These are phyloP conservation scores for Aegilops speltoides DNA, from an alignment of 176 grass and related monocot species.

Conservation along the genomic window DNA sequence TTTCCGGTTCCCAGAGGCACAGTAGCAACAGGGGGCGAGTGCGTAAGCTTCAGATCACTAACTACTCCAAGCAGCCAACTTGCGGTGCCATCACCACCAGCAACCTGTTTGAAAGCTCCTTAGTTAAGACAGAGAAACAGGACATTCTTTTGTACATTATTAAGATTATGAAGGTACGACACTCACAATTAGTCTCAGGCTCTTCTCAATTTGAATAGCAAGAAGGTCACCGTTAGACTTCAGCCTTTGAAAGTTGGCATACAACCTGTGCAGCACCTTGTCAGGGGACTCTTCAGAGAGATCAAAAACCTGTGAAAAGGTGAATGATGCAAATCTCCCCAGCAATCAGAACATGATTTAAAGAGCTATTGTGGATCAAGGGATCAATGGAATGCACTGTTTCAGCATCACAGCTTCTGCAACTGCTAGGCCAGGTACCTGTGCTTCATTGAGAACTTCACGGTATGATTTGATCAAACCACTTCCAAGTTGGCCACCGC, in stretches of 20 bases:
- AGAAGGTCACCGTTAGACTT: conserved; percentile 32
- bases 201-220: conserved; percentile 60
- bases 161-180: neutral
- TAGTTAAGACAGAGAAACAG: neutral
- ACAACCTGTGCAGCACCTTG: conserved; percentile 77
- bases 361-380: neutral
- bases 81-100: conserved; percentile 97
- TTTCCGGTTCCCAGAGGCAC: conserved; percentile 98
- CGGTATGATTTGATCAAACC: conserved; percentile 74
- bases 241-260: conserved; percentile 81
- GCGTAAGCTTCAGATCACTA: conserved; percentile 84
- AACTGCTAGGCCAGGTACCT: conserved; percentile 51
- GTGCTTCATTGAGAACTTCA: conserved; percentile 77
- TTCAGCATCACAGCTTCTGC: neutral
- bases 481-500: conserved; percentile 86
- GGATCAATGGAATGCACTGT: neutral
- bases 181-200: conserved; percentile 81
- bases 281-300: conserved; percentile 85
- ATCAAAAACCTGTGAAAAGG: conserved; percentile 75
- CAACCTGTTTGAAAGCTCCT: conserved; percentile 66
- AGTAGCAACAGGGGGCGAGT: conserved; percentile 79
- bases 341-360: conserved; percentile 21
- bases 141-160: neutral
- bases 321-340: neutral
- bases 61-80: conserved; percentile 99